Percentiles rank a stretch among this genome's conserved stretches.
Evolutionary conservation across 108 stramenopile species (phyloP).

Genomic region (Mayamaea pseudoterrestris): DNA sequence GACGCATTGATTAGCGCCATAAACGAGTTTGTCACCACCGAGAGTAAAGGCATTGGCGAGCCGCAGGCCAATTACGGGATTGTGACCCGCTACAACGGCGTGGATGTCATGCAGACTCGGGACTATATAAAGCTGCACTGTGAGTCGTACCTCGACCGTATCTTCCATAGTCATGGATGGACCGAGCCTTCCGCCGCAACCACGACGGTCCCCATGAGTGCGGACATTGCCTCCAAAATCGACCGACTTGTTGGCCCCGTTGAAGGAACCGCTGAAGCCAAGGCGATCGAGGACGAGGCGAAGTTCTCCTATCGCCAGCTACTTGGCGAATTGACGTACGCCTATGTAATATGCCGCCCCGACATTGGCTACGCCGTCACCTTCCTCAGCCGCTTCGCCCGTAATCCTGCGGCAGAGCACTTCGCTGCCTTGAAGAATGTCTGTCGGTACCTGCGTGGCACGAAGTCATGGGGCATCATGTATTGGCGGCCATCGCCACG

Average conservation of each 20-base stretch:
- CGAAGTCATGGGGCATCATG: slow-evolving; percentile 4
- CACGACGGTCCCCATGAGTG: background rate
- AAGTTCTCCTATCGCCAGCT: slow-evolving; percentile 13
- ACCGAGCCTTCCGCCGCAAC: background rate
- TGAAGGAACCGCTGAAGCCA: slow-evolving; percentile 4
- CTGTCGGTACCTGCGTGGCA: slow-evolving; percentile 8
- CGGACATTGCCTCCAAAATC: background rate
- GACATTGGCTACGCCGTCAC: slow-evolving; percentile 20
- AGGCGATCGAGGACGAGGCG: background rate
- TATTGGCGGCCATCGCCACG: slow-evolving; percentile 4
- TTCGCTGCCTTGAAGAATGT: slow-evolving; percentile 7
- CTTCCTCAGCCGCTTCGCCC: slow-evolving; percentile 8
- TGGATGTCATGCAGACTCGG: slow-evolving; percentile 17
- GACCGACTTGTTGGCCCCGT: background rate
- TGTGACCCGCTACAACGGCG: slow-evolving; percentile 16
- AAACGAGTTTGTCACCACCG: background rate
- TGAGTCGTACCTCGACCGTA: slow-evolving; percentile 15
- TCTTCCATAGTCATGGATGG: slow-evolving; percentile 23
- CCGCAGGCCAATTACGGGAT: slow-evolving; percentile 9
- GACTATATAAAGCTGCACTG: slow-evolving; percentile 18
- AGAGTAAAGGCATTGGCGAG: background rate
- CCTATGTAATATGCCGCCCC: slow-evolving; percentile 17
- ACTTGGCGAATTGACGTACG: slow-evolving; percentile 29
- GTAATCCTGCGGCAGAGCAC: slow-evolving; percentile 11
- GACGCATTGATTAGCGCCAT: background rate